Evolutionary conservation across 495 filamentous ascomycete species (phyloP), one percentile per base, ranked within the genome.

Genomic region (Rostrohypoxylon terebratum): DNA sequence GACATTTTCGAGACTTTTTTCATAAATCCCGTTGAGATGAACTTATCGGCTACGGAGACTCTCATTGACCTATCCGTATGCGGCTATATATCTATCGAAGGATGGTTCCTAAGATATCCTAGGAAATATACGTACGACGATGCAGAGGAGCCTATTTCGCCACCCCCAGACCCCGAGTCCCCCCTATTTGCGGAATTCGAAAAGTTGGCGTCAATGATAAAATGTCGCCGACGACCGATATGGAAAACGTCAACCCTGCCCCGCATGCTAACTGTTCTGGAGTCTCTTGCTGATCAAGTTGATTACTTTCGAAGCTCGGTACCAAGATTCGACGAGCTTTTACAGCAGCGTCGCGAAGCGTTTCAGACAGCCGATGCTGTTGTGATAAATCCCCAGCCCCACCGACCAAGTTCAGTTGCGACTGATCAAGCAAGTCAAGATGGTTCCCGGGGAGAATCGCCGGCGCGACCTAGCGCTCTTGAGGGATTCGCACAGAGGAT

Each of bases 1-100:
- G 85, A 85, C 14, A 87, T 94, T 4, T 79, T 98, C 34, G 85
- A 88, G 20, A 88, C 85, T 0, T 99, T 98, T 76, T 92, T 97
- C 71, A 87, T 90, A 5, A 98, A 99, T 77, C 89, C 93, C 16
- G 89, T 98, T 1, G 93, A 96, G 65, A 92, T 90, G 14, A 99
- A 99, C 75, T 83, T 99, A 10, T 89, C 90, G 1, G 81, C 97
- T 7, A 98, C 96, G 0, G 91, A 94, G 72, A 87, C 90, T 5
- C 84, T 99, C 14, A 88, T 94, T 62, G 92, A 93, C 66, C 84
- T 98, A 28, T 90, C 91, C 14, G 90, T 91, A 0, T 98, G 96
- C 68, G 89, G 92, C 14, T 91, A 90, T 53, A 90, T 96, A 75
- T 87, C 89, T 4, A 84, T 98, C 1, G 94, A 98, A 75, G 90